phyloP scores from a whole-genome alignment of 2,329 filamentous ascomycete genomes.

The Rutstroemia sp. region DNA sequence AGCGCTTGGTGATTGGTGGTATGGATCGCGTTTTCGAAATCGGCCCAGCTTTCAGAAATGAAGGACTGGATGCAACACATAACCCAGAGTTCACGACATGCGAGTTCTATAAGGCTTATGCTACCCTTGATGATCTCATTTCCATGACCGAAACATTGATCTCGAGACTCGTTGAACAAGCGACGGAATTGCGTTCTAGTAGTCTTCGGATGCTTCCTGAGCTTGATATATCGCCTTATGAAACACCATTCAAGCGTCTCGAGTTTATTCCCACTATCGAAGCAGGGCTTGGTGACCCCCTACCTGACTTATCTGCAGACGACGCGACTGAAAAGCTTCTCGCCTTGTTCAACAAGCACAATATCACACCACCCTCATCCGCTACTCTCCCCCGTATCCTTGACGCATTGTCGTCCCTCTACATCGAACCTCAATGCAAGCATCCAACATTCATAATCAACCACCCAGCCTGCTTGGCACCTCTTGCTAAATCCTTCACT shows the following conservation, averaged over 20 bases:
- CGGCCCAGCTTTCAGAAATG: constrained; percentile 86
- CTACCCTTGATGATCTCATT: constrained; percentile 69
- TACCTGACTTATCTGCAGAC: constrained; percentile 34
- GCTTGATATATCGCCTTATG: constrained; percentile 42
- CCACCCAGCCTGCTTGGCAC: constrained; percentile 85
- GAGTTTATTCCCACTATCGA: constrained; percentile 81
- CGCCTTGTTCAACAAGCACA: constrained; percentile 43
- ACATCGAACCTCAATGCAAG: constrained; percentile 70
- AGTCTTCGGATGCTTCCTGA: constrained; percentile 39
- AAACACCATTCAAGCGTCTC: constrained; percentile 55
- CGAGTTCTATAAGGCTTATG: constrained; percentile 90
- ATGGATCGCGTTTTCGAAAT: constrained; percentile 90
- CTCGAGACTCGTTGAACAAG: constrained; percentile 46
- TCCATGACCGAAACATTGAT: constrained; percentile 67
- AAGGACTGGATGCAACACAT: constrained; percentile 83
- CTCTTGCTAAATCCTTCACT: constrained; percentile 78
- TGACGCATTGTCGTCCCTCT: constrained; percentile 68
- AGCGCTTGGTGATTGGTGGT: constrained; percentile 82
- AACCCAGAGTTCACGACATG: constrained; percentile 98
- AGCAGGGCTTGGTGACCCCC: constrained; percentile 44
- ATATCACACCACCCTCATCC: constrained; percentile 41
- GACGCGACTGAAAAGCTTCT: constrained; percentile 54
- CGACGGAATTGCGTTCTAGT: constrained; percentile 38
- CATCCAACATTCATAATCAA: constrained; percentile 78
- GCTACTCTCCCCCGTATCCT: constrained; percentile 63